A percentile compares a stretch with the other conserved stretches of the same genome.
Conservation (phyloP, 2,329 filamentous ascomycete species). For the Podosphaera xanthii region DNA sequence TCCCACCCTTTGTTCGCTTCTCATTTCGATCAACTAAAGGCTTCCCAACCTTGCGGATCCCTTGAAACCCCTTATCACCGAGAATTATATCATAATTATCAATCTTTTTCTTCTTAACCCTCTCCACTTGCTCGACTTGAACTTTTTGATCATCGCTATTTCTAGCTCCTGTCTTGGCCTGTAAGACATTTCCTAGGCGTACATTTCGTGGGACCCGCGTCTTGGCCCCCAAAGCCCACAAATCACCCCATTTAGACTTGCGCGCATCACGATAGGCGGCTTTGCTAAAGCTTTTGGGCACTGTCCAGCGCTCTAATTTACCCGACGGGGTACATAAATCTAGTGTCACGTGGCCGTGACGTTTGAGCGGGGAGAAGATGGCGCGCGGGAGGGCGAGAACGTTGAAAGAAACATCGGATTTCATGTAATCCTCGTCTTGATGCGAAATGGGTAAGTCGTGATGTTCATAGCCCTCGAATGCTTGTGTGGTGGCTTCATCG, state of each 20-base stretch:
- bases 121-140: not conserved
- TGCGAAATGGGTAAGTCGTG: constrained; percentile 14
- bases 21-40: constrained; percentile 14
- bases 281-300: constrained; percentile 58
- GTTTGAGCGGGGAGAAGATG: constrained; percentile 64
- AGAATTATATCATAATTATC: constrained; percentile 17
- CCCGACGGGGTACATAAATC: constrained; percentile 79
- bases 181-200: constrained; percentile 10
- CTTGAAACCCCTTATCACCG: constrained; percentile 13
- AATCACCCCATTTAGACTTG: constrained; percentile 75
- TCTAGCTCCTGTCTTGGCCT: not conserved
- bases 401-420: constrained; percentile 18
- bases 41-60: constrained; percentile 11
- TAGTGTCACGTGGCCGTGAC: constrained; percentile 66
- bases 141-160: too few relatives aligned
- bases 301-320: constrained; percentile 77
- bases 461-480: constrained; percentile 51
- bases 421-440: constrained; percentile 3
- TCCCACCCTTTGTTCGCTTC: constrained; percentile 3
- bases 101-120: constrained; percentile 19
- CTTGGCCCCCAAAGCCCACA: constrained; percentile 91
- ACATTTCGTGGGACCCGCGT: constrained; percentile 47
- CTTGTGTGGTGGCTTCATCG: constrained; percentile 33
- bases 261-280: constrained; percentile 80
- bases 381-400: constrained; percentile 54